Evolutionary conservation across 2,329 filamentous ascomycete species (phyloP), one percentile per base, ranked within the genome.

Genomic region (Pseudopyrenochaeta lycopersici): DNA sequence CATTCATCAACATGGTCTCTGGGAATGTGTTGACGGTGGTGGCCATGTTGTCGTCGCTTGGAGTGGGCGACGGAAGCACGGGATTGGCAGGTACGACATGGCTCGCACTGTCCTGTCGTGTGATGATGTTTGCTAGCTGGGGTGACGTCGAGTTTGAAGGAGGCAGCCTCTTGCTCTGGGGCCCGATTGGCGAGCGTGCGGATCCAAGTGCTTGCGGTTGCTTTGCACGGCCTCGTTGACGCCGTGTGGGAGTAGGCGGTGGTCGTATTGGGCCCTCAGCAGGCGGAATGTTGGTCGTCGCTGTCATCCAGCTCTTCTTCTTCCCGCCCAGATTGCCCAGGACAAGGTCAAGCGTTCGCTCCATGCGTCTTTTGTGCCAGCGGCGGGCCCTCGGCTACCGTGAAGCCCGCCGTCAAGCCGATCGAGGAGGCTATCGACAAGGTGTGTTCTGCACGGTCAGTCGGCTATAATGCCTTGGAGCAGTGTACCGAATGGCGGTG

Each of bases 21-120:
- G 36, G 12, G 2, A 21, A 18, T 21, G 40, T 45, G 36, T 41
- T 10, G 49, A 44, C 39, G 47, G 36, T 21, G 14, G 4, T 6
- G 30, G 21, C 15, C 17, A 20, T 38, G 7, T 49, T 49, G 20
- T 88, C 85, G 59, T 89, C 84, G 67, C 85, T 89, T 10, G 84
- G 82, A 11, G 86, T 82, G 29, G 88, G 86, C 12, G 88, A 88
- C 6, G 86, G 85, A 44, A 89, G 79, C 17, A 84, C 77, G 30
- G 74, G 62, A 52, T 70, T 59, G 17, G 45, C 32, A 4, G 47
- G 49, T 7, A 53, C 52, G 7, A 38, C 31, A 27, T 49, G 36
- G 38, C 18, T 40, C 29, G 47, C 10, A 5, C 41, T 42, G 11
- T 35, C 35, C 11, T 51, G 50, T 27, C 31, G 49, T 11, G 58